A percentile compares a stretch with the other conserved stretches of the same genome.
Conservation (phyloP, 2,329 filamentous ascomycete species). For the Colletotrichum shisoi region DNA sequence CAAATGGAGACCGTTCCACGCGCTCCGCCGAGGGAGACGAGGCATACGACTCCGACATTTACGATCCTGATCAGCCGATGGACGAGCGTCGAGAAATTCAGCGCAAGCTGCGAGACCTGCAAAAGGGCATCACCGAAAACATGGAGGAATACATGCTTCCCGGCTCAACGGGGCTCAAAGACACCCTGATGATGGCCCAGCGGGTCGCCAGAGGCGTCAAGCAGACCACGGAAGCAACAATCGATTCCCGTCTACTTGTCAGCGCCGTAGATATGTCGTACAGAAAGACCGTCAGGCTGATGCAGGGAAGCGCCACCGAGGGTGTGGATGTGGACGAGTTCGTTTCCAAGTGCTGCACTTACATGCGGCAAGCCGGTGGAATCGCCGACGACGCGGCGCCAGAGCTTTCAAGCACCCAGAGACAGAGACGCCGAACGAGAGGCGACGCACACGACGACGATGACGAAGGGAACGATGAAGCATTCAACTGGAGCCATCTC, state of each 20-base stretch:
- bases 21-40: slow-evolving; percentile 35
- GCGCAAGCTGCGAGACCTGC: slow-evolving; percentile 73
- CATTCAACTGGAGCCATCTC: slow-evolving; percentile 85
- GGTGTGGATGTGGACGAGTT: slow-evolving; percentile 92
- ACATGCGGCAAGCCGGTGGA: slow-evolving; percentile 76
- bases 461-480: slow-evolving; percentile 76
- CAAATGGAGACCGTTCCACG: slow-evolving; percentile 28
- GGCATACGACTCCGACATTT: slow-evolving; percentile 55
- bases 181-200: slow-evolving; percentile 73
- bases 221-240: slow-evolving; percentile 88
- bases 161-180: slow-evolving; percentile 69
- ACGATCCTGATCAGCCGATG: slow-evolving; percentile 84
- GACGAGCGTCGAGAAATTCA: slow-evolving; percentile 76
- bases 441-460: slow-evolving; percentile 59
- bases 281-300: slow-evolving; percentile 77
- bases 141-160: slow-evolving; percentile 75
- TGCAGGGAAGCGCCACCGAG: slow-evolving; percentile 74
- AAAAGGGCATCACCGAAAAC: slow-evolving; percentile 67
- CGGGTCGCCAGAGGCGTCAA: slow-evolving; percentile 72
- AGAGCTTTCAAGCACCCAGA: slow-evolving; percentile 60
- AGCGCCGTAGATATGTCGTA: slow-evolving; percentile 80
- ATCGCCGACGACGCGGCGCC: slow-evolving; percentile 61
- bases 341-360: slow-evolving; percentile 85
- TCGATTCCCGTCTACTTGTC: slow-evolving; percentile 88
- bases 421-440: slow-evolving; percentile 52